phyloP scores from a whole-genome alignment of 305 asterid species.

The Solanum hybrid region DNA sequence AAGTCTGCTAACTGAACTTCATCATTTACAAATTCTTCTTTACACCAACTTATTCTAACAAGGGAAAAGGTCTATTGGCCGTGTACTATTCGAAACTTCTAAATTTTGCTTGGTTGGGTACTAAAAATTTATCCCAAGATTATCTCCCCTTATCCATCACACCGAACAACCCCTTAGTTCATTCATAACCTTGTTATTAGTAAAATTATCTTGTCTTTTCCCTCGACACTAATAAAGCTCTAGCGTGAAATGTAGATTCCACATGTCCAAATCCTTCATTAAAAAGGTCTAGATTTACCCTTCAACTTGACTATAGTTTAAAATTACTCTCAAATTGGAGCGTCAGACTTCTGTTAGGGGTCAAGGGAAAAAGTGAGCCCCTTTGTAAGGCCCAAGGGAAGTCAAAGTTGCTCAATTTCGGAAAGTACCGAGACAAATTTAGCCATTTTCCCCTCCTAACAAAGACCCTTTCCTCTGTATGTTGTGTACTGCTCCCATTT shows the following conservation, averaged over 20 bases:
- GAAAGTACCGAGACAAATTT: too few species aligned
- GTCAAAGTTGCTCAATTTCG: too few species aligned
- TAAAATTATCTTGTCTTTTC: neutral
- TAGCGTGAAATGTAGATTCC: neutral
- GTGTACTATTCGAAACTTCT: neutral
- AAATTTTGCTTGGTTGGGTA: neutral
- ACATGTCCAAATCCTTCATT: neutral
- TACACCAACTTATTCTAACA: neutral
- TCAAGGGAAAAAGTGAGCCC: too few species aligned
- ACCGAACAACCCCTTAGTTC: neutral
- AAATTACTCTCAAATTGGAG: neutral
- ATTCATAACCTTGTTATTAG: neutral
- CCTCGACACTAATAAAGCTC: neutral
- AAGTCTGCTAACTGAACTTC: neutral
- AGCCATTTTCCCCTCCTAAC: too few species aligned
- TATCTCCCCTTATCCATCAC: neutral
- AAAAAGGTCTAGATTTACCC: neutral
- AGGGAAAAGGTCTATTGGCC: neutral
- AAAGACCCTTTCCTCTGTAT: too few species aligned
- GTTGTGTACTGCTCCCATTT: neutral
- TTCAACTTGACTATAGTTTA: neutral
- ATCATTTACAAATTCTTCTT: neutral
- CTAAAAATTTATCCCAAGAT: neutral
- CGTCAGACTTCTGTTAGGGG: neutral
- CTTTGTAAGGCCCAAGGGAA: too few species aligned